Base-by-base conservation (phyloP, 495 filamentous ascomycete species). In the Penicillium daleae region DNA sequence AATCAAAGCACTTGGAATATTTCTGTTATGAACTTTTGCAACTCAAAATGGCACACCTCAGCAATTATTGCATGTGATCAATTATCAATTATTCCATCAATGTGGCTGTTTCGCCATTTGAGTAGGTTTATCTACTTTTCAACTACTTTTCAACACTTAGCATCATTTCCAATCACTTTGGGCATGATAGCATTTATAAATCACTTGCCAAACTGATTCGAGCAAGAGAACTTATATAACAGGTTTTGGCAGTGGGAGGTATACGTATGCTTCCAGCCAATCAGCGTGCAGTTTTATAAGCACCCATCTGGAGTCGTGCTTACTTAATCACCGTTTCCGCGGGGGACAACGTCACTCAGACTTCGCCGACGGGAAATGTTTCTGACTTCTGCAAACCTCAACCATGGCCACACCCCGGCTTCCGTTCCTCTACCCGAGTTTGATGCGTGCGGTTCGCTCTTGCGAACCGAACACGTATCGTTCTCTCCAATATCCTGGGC, bases 351-450 rank as follows among this genome's bases (percentile, higher is more conserved):
- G 65, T 68, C 66, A 66, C 61, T 62, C 13, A 26, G 24, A 64
- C 27, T 67, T 65, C 66, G 56, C 61, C 69, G 61, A 48, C 66
- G 66, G 66, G 61, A 69, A 68, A 67, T 53, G 60, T 21, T 60
- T 58, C 33, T 62, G 31, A 53, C 48, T 44, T 60, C 55, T 61
- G 62, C 37, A 52, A 46, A 46, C 32, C 64, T 59, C 56, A 57
- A 62, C 54, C 58, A 94, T 94, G 91, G 85, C 89, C 53, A 80
- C 85, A 10, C 79, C 80, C 52, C 81, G 90, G 66, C 80, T 94
- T 33, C 86, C 86, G 4, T 92, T 93, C 67, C 82, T 93, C 17
- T 93, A 92, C 66, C 89, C 90, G 37, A 85, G 89, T 64, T 75
- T 91, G 50, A 89, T 87, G 59, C 78, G 77, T 17, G 70, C 76